Percentiles rank a stretch among this genome's conserved stretches.
Evolutionary conservation across 2,329 filamentous ascomycete species (phyloP).

Genomic region (Huntiella moniliformis): DNA sequence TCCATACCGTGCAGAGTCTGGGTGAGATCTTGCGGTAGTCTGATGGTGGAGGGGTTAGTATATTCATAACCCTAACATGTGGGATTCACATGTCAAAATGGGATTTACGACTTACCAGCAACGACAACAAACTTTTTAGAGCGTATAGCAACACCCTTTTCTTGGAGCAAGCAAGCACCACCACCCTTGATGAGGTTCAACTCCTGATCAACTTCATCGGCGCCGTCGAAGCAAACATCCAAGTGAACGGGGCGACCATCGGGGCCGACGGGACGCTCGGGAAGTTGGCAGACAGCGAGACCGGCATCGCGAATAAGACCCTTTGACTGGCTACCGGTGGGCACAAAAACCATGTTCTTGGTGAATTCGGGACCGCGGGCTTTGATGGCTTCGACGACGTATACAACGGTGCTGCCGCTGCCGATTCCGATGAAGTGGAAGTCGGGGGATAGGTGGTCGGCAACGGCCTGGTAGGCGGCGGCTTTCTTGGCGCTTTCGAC

Average conservation of each 20-base stretch:
- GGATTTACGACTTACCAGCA: slow-evolving; percentile 38
- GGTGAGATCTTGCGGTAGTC: slow-evolving; percentile 81
- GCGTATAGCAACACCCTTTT: slow-evolving; percentile 80
- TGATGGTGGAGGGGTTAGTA: slow-evolving; percentile 15
- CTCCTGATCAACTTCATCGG: slow-evolving; percentile 88
- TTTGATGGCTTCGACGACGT: slow-evolving; percentile 67
- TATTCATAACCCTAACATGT: neutral
- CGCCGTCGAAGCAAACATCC: slow-evolving; percentile 88
- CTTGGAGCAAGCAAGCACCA: slow-evolving; percentile 92
- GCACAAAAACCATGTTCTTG: slow-evolving; percentile 61
- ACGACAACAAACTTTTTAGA: slow-evolving; percentile 77
- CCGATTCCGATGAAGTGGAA: slow-evolving; percentile 59
- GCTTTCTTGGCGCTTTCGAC: slow-evolving; percentile 58
- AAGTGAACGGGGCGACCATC: slow-evolving; percentile 32
- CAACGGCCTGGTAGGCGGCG: slow-evolving; percentile 55
- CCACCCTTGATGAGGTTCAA: slow-evolving; percentile 96
- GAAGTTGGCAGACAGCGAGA: slow-evolving; percentile 58
- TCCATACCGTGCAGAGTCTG: slow-evolving; percentile 59
- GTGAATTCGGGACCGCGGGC: slow-evolving; percentile 36
- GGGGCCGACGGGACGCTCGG: slow-evolving; percentile 45
- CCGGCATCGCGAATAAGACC: slow-evolving; percentile 68
- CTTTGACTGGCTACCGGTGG: slow-evolving; percentile 80
- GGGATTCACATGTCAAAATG: neutral
- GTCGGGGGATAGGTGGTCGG: slow-evolving; percentile 46
- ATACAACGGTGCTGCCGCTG: slow-evolving; percentile 64